Base-by-base conservation (phyloP, 306 rosid species). In the Vigna nakashimae region DNA sequence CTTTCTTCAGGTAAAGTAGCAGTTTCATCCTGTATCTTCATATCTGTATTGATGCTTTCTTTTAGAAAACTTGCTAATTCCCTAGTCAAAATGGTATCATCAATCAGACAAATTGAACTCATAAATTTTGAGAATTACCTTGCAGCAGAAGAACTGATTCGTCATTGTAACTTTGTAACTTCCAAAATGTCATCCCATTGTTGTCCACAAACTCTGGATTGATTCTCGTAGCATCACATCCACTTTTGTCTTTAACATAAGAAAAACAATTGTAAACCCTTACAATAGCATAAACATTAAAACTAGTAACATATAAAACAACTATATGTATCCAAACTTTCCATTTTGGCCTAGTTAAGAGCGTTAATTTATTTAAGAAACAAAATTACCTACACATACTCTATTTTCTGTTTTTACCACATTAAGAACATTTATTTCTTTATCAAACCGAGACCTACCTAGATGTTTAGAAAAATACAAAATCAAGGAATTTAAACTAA, bases 211-310 rank as follows among this genome's bases (percentile, higher is more conserved):
- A 62, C 72, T 66, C 62, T 5, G 82, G 84, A 18, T 71, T 65
- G 4, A 43, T 60, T 76, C 86, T 82, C 3, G 28, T 3, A 11
- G 80, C 86, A 66, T 79, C 82, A 66, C 82, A 79, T n/a, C 2
- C 5, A 43, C 63, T 48, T 32, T 71, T 82, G n/a, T 40, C 84
- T 86, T 20, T 10, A 45, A 71, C 24, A 40, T 63, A 43, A 18
- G 48, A 55, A 53, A 9, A 49, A 9, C 51, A 75, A 73, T 34
- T 45, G 62, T 2, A 51, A 79, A 60, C 20, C 34, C 5, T 48
- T 75, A 45, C 63, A 71, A 5, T 20, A 16, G 43, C 4, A 43
- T 3, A 20, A 81, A 72, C 57, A 51, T 34, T 13, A 16, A 60
- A 51, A 6, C 65, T 42, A 43, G 64, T 7, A 51, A 15, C 30